Conservation (phyloP, 345 rosid species). For the Pistacia vera region DNA sequence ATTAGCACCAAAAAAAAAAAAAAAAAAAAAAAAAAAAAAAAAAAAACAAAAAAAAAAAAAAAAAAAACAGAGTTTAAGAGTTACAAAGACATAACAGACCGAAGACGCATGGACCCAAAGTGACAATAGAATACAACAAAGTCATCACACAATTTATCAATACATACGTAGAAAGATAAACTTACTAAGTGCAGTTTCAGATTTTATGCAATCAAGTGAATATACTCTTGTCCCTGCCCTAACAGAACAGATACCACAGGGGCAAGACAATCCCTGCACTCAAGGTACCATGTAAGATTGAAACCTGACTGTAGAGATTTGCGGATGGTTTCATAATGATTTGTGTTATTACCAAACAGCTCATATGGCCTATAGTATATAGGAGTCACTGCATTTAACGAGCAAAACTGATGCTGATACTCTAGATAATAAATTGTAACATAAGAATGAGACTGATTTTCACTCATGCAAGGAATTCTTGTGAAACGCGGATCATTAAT, state of each 20-base stretch:
- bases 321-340: conserved; percentile 27
- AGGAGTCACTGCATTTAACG: conserved; percentile 30
- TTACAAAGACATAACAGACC: too few species aligned
- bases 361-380: conserved; percentile 15
- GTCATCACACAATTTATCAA: too few species aligned
- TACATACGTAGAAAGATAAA: background rate
- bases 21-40: too few species aligned
- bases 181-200: too few species aligned
- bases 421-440: conserved; percentile 25
- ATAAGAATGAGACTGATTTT: conserved; percentile 25
- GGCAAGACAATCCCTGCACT: conserved; percentile 32
- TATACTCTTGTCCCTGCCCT: background rate
- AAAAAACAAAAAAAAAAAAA: too few species aligned
- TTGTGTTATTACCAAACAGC: conserved; percentile 9
- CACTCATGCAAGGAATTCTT: conserved; percentile 33
- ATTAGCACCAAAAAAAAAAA: background rate
- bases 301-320: conserved; percentile 36
- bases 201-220: too few species aligned
- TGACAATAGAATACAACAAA: too few species aligned
- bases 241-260: background rate
- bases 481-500: conserved; percentile 17
- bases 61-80: too few species aligned
- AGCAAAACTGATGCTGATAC: conserved; percentile 28
- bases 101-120: too few species aligned
- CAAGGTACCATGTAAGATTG: conserved; percentile 41